Percentiles rank a stretch among this genome's conserved stretches.
phyloP scores from a whole-genome alignment of 1,284 basidiomycete species.

The Irpex sp. region DNA sequence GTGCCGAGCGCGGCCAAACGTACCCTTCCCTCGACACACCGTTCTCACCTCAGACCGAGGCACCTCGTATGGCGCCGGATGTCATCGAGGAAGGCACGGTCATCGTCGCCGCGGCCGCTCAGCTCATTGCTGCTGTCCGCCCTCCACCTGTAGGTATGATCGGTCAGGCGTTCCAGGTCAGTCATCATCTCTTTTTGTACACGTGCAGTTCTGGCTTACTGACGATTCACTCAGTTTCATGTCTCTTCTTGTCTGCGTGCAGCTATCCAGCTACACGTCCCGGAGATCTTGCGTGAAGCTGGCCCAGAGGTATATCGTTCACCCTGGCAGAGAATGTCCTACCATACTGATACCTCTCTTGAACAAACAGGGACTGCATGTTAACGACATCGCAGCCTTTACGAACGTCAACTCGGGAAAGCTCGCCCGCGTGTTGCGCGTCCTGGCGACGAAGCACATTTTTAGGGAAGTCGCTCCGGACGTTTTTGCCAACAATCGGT shows the following conservation, averaged over 20 bases:
- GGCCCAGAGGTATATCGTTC: not conserved
- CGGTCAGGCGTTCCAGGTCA: not conserved
- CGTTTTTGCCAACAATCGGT: slow-evolving; percentile 39
- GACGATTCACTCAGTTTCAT: not conserved
- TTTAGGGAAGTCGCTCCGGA: slow-evolving; percentile 39
- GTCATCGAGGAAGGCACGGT: slow-evolving; percentile 3
- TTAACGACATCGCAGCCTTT: slow-evolving; percentile 31
- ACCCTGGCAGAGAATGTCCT: not conserved
- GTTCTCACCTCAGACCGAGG: not conserved
- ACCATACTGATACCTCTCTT: no score
- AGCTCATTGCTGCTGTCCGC: slow-evolving; percentile 14
- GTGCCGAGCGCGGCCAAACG: not conserved
- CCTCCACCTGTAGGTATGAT: slow-evolving; percentile 4
- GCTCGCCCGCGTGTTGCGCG: slow-evolving; percentile 36
- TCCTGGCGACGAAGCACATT: slow-evolving; percentile 38
- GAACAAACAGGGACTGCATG: slow-evolving; percentile 28
- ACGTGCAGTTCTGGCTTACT: not conserved
- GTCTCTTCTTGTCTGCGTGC: not conserved
- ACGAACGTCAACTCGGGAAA: slow-evolving; percentile 29
- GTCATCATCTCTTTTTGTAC: not conserved
- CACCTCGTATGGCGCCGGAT: not conserved
- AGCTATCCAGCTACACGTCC: not conserved
- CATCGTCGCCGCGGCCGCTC: slow-evolving; percentile 14
- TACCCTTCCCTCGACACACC: slow-evolving; percentile 1
- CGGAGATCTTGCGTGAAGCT: not conserved